A percentile compares a stretch with the other conserved stretches of the same genome.
These are phyloP conservation scores for Ascochyta viciae-villosae DNA, from an alignment of 2,329 filamentous ascomycete genomes.

Conservation along the genomic window DNA sequence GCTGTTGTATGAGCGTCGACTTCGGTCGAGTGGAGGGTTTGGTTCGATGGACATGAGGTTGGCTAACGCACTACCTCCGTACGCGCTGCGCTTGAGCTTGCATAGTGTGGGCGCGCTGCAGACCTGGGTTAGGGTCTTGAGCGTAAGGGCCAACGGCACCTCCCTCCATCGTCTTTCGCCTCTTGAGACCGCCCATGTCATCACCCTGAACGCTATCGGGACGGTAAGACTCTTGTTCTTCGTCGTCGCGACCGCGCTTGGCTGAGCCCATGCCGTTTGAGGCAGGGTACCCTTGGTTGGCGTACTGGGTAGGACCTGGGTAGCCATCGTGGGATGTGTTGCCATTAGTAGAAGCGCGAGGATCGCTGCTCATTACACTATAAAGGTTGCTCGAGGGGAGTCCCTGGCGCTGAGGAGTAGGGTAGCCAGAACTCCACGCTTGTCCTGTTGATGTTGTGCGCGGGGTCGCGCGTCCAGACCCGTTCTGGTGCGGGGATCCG, in stretches of 20 bases:
- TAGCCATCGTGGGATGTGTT: slow-evolving; percentile 73
- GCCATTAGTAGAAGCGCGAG: slow-evolving; percentile 72
- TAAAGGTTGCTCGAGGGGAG: slow-evolving; percentile 82
- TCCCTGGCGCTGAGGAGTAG: slow-evolving; percentile 74
- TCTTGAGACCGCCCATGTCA: slow-evolving; percentile 72
- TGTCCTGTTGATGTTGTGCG: slow-evolving; percentile 76
- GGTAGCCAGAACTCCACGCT: slow-evolving; percentile 75
- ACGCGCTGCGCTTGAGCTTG: slow-evolving; percentile 28
- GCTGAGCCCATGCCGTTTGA: slow-evolving; percentile 68
- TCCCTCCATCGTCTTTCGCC: slow-evolving; percentile 75
- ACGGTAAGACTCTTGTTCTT: slow-evolving; percentile 70
- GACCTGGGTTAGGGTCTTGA: slow-evolving; percentile 40
- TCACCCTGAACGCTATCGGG: slow-evolving; percentile 63
- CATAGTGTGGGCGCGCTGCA: slow-evolving; percentile 44
- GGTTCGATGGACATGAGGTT: too few species aligned
- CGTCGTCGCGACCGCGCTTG: slow-evolving; percentile 71
- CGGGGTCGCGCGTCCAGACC: slow-evolving; percentile 84
- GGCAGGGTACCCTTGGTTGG: slow-evolving; percentile 62
- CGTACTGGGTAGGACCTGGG: slow-evolving; percentile 67
- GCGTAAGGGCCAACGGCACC: slow-evolving; percentile 45
- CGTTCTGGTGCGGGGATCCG: slow-evolving; percentile 81
- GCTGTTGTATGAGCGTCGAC: slow-evolving; percentile 5
- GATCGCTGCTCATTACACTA: slow-evolving; percentile 86
- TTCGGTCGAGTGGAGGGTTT: slow-evolving; percentile 17
- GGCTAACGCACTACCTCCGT: slow-evolving; percentile 12